Evolutionary conservation across 345 rosid species (phyloP).

Genomic region (Excoecaria agallocha): DNA sequence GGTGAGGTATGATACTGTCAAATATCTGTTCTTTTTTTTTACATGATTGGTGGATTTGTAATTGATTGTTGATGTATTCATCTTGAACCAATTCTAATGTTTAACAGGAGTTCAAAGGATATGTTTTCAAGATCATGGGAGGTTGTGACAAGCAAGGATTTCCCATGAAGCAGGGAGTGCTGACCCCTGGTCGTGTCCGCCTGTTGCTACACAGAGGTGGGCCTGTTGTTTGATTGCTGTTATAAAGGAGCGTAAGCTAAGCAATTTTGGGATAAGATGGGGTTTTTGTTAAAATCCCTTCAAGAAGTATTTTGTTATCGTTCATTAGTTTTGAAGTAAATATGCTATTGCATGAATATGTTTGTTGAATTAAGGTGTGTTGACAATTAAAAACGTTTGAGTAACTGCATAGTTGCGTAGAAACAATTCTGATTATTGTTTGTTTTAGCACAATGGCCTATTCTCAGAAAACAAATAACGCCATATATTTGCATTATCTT

Average conservation of each 20-base stretch:
- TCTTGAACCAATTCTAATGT: not conserved
- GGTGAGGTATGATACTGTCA: conserved; percentile 52
- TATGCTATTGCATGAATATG: not conserved
- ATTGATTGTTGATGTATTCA: not conserved
- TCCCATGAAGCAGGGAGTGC: conserved; percentile 90
- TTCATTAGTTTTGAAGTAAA: not conserved
- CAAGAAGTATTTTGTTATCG: not conserved
- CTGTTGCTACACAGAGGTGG: conserved; percentile 70
- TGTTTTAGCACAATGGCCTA: not conserved
- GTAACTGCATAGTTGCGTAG: not conserved
- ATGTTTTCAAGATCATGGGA: conserved; percentile 83
- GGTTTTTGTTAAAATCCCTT: not conserved
- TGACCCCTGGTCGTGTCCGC: conserved; percentile 80
- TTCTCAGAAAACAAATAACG: not conserved
- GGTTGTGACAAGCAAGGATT: conserved; percentile 94
- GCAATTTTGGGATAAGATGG: not conserved
- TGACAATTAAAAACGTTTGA: not conserved
- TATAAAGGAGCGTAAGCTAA: not conserved
- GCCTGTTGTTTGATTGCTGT: not conserved
- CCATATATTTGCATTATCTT: too few relatives aligned
- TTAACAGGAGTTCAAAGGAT: conserved; percentile 73
- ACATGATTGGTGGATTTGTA: not conserved
- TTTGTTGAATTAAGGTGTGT: not conserved
- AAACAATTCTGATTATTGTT: not conserved
- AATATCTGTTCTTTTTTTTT: not conserved